A percentile compares a stretch with the other conserved stretches of the same genome.
Conservation (phyloP, 2,329 filamentous ascomycete species). For the Fusarium tricinctum region DNA sequence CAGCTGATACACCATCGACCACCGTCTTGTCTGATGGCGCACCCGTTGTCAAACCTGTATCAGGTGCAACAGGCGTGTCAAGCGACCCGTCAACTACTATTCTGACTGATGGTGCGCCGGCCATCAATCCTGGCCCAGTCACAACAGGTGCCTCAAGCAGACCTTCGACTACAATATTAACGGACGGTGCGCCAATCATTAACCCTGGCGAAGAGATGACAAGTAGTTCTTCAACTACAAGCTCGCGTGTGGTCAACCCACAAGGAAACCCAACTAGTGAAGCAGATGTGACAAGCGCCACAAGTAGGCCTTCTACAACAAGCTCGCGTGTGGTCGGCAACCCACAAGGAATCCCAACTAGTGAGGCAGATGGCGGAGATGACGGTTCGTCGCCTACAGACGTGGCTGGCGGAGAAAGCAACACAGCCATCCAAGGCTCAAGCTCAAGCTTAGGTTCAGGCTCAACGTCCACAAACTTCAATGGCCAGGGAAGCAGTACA, state of each 20-base stretch:
- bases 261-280: conserved; percentile 1
- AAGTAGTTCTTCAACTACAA: neutral
- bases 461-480: neutral
- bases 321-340: neutral
- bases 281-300: neutral
- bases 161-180: neutral
- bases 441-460: neutral
- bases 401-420: neutral
- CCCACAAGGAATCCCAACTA: conserved; percentile 6
- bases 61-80: neutral
- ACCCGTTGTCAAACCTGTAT: conserved; percentile 4
- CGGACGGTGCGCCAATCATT: conserved; percentile 10
- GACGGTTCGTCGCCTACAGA: neutral
- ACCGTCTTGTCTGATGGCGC: conserved; percentile 11
- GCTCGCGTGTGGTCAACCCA: neutral
- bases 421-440: neutral
- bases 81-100: neutral
- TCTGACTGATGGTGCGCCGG: neutral
- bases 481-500: neutral
- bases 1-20: neutral
- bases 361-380: neutral
- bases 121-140: neutral
- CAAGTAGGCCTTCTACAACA: neutral
- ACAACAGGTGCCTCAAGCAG: neutral
- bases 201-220: neutral